Evolutionary conservation across 2,329 filamentous ascomycete genomes (phyloP).

Genomic region (Didymella exigua): DNA sequence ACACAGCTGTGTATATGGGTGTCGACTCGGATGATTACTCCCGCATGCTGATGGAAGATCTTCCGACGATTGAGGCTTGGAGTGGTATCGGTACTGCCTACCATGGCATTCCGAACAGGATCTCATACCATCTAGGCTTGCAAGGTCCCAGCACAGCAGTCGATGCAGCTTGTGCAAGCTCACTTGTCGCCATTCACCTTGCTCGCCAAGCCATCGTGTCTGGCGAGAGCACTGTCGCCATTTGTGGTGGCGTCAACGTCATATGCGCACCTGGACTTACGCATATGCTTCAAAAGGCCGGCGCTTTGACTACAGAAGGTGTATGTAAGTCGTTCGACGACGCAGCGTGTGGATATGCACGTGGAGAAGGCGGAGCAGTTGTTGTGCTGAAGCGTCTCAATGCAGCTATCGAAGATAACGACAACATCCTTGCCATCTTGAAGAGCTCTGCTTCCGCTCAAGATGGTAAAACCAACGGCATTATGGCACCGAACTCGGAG

Average conservation of each 20-base stretch:
- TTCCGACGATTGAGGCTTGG: constrained; percentile 46
- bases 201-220: constrained; percentile 39
- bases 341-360: constrained; percentile 37
- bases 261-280: constrained; percentile 43
- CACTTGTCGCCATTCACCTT: constrained; percentile 42
- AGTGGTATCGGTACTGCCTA: constrained; percentile 51
- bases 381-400: constrained; percentile 38
- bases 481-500: constrained; percentile 45
- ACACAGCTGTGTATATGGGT: constrained; percentile 36
- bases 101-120: constrained; percentile 47
- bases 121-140: constrained; percentile 44
- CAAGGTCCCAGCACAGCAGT: constrained; percentile 52
- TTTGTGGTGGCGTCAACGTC: constrained; percentile 42
- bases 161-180: constrained; percentile 46
- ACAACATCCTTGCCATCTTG: constrained; percentile 39
- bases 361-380: constrained; percentile 41
- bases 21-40: constrained; percentile 30
- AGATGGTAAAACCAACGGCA: constrained; percentile 43
- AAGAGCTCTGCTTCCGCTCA: constrained; percentile 39
- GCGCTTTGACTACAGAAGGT: constrained; percentile 38
- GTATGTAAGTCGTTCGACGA: constrained; percentile 43
- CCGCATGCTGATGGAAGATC: constrained; percentile 40
- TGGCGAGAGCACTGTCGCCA: constrained; percentile 30
- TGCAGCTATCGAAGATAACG: constrained; percentile 34
- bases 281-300: constrained; percentile 36